Evolutionary conservation across 768 basidiomycete genomes (phyloP), one percentile per base, ranked within the genome.

Genomic region (Amylocystis lapponica): DNA sequence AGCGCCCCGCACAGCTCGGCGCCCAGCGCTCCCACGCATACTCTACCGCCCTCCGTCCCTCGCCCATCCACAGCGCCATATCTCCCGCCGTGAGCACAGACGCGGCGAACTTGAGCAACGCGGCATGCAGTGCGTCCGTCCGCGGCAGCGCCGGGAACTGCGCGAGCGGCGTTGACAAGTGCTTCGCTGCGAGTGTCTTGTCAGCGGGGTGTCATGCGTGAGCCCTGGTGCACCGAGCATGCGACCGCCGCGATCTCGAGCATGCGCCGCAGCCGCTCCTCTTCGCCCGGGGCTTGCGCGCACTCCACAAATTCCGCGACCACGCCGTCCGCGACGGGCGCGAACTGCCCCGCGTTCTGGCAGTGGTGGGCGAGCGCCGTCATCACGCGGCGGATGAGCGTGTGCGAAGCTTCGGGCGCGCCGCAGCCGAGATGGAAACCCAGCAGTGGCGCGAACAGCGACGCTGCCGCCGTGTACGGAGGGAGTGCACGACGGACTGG

Each of bases 361-460:
- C 83, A 82, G 53, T 95, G 90, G 56, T 95, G 93, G 16, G 86
- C 78, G 11, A 91, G 64, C 1, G 90, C 82, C 0, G 90, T 94
- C 2, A 91, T 64, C 1, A 83, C 66, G 26, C 90, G 79, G 8
- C 86, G 81, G 25, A 88, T 56, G 21, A 88, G 70, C 0, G 70
- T 78, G 45, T 70, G 71, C 1, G 78, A 71, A 13, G 57, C 45
- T 30, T 69, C 70, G 4, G 70, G 63, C 25, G 59, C 55, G 33
- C 66, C 58, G 52, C 52, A 60, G 1, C 61, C 55, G 16, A 86
- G 64, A 52, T 87, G 72, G 47, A 70, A 73, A 10, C 68, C 62
- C 13, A 94, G 45, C 3, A 93, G 62, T 0, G 76, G 71, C 2
- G 61, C 50, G 11, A 92, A 64, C 30, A 93, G 70, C 3, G 81